Evolutionary conservation across 805 yeast species (phyloP).

Genomic region (Teunomyces funiuensis): DNA sequence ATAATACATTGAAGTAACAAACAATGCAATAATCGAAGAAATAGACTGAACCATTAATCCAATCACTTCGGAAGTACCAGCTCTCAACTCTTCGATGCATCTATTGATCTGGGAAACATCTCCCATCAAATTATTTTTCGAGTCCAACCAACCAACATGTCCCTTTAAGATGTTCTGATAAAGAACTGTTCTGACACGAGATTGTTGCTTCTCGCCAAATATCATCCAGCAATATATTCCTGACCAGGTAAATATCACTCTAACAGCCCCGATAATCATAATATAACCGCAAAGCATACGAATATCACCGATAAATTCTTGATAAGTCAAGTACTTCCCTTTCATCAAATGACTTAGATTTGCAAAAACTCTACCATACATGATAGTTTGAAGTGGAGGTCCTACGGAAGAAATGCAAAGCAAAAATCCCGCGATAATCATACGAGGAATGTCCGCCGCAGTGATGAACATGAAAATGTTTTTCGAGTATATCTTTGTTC

Average conservation of each 20-base stretch:
- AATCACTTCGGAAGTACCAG: constrained; percentile 65
- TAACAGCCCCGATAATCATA: constrained; percentile 32
- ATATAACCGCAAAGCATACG: constrained; percentile 30
- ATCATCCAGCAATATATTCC: constrained; percentile 62
- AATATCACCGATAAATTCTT: constrained; percentile 28
- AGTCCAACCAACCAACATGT: constrained; percentile 64
- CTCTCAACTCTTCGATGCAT: constrained; percentile 70
- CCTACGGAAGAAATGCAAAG: constrained; percentile 54
- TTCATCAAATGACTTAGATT: constrained; percentile 26
- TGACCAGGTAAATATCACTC: constrained; percentile 45
- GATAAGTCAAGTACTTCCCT: constrained; percentile 28
- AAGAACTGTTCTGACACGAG: constrained; percentile 50
- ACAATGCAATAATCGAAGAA: constrained; percentile 53
- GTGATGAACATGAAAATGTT: constrained; percentile 22
- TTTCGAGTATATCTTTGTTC: neutral
- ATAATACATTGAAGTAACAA: constrained; percentile 66
- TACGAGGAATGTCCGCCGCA: constrained; percentile 20
- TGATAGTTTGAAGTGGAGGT: constrained; percentile 59
- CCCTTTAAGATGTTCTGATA: constrained; percentile 46
- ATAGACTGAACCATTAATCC: constrained; percentile 56
- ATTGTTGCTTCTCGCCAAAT: constrained; percentile 71
- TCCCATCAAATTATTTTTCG: constrained; percentile 56
- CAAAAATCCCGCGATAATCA: constrained; percentile 25
- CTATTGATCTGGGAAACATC: constrained; percentile 64
- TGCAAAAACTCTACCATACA: constrained; percentile 64